Percentiles rank a stretch among this genome's conserved stretches.
phyloP scores from a whole-genome alignment of 75 land plant species.

The Azolla pinnata region DNA sequence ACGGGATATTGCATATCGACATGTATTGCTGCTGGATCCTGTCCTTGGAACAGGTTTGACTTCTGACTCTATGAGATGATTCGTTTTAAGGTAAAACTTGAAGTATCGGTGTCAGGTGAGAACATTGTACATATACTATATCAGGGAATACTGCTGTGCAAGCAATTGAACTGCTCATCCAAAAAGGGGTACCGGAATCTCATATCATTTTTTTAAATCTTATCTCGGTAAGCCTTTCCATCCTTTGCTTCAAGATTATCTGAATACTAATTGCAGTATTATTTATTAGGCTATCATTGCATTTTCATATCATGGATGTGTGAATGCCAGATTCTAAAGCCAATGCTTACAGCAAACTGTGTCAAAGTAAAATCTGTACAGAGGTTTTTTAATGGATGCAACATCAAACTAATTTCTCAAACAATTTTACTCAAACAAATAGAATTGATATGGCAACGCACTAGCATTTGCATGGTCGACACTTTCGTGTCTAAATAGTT shows the following conservation, averaged over 20 bases:
- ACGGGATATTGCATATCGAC: slow-evolving; percentile 57
- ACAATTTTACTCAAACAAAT: too few species aligned
- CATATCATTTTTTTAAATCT: slow-evolving; percentile 90
- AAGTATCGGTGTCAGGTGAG: background rate
- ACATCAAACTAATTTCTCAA: too few species aligned
- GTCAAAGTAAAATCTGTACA: too few species aligned
- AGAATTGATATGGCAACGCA: too few species aligned
- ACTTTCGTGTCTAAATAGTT: too few species aligned
- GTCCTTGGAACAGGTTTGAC: slow-evolving; percentile 63
- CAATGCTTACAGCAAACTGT: too few species aligned
- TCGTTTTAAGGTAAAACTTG: background rate
- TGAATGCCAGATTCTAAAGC: too few species aligned
- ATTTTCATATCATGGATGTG: too few species aligned
- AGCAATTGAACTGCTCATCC: slow-evolving; percentile 61
- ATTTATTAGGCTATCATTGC: too few species aligned
- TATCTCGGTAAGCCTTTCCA: slow-evolving; percentile 52
- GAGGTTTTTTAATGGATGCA: too few species aligned
- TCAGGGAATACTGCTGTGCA: slow-evolving; percentile 82
- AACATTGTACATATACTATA: background rate
- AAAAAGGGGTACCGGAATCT: slow-evolving; percentile 76
- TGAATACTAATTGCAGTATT: background rate
- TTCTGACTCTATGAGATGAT: background rate
- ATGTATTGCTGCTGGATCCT: slow-evolving; percentile 72
- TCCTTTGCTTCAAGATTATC: background rate
- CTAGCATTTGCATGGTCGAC: too few species aligned